These are phyloP conservation scores for Candolleomyces eurysporus DNA, from an alignment of 768 basidiomycete species.

Conservation along the genomic window DNA sequence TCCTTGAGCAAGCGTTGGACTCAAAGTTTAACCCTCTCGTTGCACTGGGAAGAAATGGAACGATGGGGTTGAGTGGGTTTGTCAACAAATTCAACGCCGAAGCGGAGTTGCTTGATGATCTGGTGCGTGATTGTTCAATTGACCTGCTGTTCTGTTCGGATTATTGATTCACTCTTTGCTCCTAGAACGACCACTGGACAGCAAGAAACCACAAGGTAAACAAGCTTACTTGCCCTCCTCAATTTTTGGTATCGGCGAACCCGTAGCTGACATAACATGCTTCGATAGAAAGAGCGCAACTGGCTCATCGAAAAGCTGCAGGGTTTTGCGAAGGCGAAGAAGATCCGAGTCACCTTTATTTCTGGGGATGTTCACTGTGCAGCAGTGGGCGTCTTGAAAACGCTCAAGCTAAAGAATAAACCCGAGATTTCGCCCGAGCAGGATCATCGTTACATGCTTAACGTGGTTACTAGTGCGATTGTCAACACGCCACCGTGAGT, in stretches of 20 bases:
- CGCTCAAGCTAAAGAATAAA: slow-evolving; percentile 50
- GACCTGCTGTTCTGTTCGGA: neutral
- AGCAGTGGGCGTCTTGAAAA: slow-evolving; percentile 77
- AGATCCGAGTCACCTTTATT: slow-evolving; percentile 77
- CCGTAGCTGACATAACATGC: slow-evolving; percentile 3
- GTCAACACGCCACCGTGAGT: slow-evolving; percentile 89
- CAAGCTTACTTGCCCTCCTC: neutral
- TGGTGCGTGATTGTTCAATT: slow-evolving; percentile 42
- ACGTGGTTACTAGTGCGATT: slow-evolving; percentile 89
- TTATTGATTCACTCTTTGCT: neutral
- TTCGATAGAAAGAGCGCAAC: slow-evolving; percentile 80
- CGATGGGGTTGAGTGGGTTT: slow-evolving; percentile 70
- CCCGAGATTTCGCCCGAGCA: slow-evolving; percentile 46
- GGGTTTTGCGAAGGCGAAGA: slow-evolving; percentile 57
- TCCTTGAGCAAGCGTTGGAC: slow-evolving; percentile 76
- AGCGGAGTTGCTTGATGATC: slow-evolving; percentile 91
- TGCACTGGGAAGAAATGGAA: slow-evolving; percentile 65
- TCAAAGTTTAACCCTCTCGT: slow-evolving; percentile 85
- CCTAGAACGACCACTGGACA: slow-evolving; percentile 91
- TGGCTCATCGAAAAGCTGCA: slow-evolving; percentile 82
- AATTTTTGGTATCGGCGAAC: neutral
- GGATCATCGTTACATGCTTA: slow-evolving; percentile 90
- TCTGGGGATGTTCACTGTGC: slow-evolving; percentile 95
- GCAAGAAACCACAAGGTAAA: slow-evolving; percentile 72
- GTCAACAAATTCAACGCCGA: slow-evolving; percentile 91